Evolutionary conservation across 108 stramenopile species (phyloP).

Genomic region (Nitzschia putrida): DNA sequence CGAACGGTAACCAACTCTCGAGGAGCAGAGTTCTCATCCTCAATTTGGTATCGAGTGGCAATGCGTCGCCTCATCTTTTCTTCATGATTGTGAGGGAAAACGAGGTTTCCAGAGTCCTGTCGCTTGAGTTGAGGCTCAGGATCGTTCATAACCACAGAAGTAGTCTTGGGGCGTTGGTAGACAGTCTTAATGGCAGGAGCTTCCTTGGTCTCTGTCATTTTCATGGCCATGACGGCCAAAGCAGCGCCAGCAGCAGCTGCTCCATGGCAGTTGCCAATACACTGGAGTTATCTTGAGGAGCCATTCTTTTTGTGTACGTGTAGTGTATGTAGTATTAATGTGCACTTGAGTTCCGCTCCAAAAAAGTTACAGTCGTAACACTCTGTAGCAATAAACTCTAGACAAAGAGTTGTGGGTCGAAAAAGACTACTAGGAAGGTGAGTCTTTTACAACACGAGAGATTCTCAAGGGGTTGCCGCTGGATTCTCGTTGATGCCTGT

Average conservation of each 20-base stretch:
- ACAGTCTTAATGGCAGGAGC: background rate
- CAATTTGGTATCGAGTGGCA: conserved; percentile 78
- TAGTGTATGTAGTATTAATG: no score
- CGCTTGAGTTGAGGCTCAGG: conserved; percentile 12
- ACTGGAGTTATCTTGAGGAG: conserved; percentile 29
- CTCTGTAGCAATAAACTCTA: no score
- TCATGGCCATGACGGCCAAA: conserved; percentile 47
- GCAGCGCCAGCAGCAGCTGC: conserved; percentile 62
- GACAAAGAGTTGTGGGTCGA: no score
- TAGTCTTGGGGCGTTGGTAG: background rate
- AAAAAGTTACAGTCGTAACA: no score
- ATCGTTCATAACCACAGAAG: conserved; percentile 38
- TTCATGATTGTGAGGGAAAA: conserved; percentile 87
- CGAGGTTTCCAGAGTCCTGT: conserved; percentile 28
- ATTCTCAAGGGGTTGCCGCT: no score
- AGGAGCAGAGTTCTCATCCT: conserved; percentile 80
- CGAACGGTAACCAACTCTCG: conserved; percentile 91
- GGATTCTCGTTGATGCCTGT: no score
- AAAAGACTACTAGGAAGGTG: no score
- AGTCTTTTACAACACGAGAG: no score
- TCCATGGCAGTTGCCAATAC: conserved; percentile 51
- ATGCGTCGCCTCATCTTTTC: conserved; percentile 85
- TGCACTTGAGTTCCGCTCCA: no score
- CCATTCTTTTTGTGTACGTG: conserved; percentile 26
- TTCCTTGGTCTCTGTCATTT: conserved; percentile 39